Base-by-base conservation (phyloP, 176 grass and related monocot genomes). In the Olyra latifolia region DNA sequence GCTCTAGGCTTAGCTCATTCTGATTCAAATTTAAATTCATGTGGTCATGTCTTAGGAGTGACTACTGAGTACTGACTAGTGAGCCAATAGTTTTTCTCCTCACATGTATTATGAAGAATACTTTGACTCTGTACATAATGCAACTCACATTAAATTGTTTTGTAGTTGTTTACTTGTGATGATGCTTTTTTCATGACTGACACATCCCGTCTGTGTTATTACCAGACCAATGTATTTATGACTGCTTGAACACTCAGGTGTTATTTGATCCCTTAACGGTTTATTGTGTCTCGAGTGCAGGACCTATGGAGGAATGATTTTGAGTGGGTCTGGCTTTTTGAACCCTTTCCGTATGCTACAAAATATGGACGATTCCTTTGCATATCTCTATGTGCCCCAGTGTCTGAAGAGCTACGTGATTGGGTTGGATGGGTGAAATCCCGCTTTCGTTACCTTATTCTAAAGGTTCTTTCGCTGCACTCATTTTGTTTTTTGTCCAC, bases 381-480 rank as follows among this genome's bases (percentile, higher is more conserved):
- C 38, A 84, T 94, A 54, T 50, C 81, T 79, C 73, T 94, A 53
- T 66, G 70, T 87, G 83, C 88, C 22, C 75, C 76, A 50, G 81
- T 46, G 8, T 70, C 17, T 49, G 66, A 72, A 29, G 88, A 93
- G 42, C 83, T 91, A 78, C 60, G 25, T n/a, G 83, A 94, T 13
- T 94, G 92, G 92, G 67, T 57, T 61, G 92, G 88, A 74, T 94
- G 92, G 92, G 88, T 94, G 55, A 94, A 94, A 80, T 94, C 86
- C 19, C 86, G 92, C 66, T 69, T 89, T 58, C 86, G 86, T 11
- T 22, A 59, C 65, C 92, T 94, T 50, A 78, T 89, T 83, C 80
- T 84, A 13, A 91, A 89, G 92, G 92, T 94, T 84, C 20, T 44
- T 44, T 19, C 68, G 29, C 4, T 32, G 47, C 76, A 29, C 4